phyloP scores from a whole-genome alignment of 2,329 filamentous ascomycete species.

The Neofusicoccum kwambonambiense region DNA sequence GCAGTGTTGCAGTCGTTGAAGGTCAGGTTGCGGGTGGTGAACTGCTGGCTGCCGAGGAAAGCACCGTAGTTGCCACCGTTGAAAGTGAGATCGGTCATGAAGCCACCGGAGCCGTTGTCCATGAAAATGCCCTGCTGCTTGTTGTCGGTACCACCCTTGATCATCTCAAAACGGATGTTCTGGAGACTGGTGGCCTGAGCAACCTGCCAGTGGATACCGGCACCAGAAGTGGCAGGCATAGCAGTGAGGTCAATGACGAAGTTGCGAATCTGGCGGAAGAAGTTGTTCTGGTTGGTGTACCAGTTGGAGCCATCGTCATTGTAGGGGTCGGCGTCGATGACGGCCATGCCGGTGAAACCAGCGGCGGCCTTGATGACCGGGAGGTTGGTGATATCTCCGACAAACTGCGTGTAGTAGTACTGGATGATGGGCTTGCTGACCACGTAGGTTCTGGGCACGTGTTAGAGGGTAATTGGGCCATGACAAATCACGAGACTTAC shows the following conservation, averaged over 20 bases:
- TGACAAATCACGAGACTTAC: neutral
- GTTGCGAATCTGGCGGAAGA: conserved; percentile 56
- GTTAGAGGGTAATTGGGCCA: neutral
- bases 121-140: conserved; percentile 60
- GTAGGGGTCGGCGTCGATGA: conserved; percentile 89
- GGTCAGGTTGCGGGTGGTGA: conserved; percentile 51
- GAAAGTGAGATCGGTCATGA: conserved; percentile 60
- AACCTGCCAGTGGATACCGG: conserved; percentile 66
- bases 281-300: conserved; percentile 57
- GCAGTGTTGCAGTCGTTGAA: conserved; percentile 51
- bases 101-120: conserved; percentile 61
- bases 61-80: conserved; percentile 60
- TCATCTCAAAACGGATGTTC: conserved; percentile 61
- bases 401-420: conserved; percentile 90
- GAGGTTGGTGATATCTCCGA: conserved; percentile 72
- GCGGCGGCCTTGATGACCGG: conserved; percentile 69
- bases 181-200: conserved; percentile 64
- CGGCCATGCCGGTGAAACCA: conserved; percentile 75
- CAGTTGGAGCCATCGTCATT: conserved; percentile 54
- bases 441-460: conserved; percentile 60
- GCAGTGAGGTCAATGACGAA: conserved; percentile 50
- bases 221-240: conserved; percentile 31
- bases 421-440: conserved; percentile 77
- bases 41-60: conserved; percentile 65
- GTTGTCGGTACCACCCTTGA: conserved; percentile 42